phyloP scores from a whole-genome alignment of 129 eudicot species.

The Escallonia herrerae region DNA sequence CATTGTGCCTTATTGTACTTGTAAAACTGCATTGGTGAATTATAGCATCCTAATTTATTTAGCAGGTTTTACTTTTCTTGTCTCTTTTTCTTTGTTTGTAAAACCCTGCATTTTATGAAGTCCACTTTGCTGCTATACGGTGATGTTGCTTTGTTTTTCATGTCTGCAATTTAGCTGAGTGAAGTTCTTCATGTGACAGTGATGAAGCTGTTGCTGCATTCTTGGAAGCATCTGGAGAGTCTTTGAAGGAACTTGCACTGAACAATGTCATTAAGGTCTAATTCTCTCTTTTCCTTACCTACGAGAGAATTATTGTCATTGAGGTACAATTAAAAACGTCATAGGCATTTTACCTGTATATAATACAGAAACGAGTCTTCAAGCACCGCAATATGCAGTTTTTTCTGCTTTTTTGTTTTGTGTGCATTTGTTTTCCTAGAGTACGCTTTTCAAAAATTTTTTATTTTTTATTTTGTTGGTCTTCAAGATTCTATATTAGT shows the following conservation, averaged over 20 bases:
- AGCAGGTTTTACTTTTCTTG: neutral
- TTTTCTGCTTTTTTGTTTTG: too few species aligned
- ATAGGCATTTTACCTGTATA: too few species aligned
- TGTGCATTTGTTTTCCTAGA: too few species aligned
- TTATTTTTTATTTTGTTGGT: too few species aligned
- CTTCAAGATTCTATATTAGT: too few species aligned
- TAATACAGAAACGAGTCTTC: too few species aligned
- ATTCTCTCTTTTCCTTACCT: too few species aligned
- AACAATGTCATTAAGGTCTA: slow-evolving; percentile 44
- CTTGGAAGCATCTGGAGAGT: slow-evolving; percentile 55
- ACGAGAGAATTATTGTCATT: too few species aligned
- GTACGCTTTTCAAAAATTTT: too few species aligned
- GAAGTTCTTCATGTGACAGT: slow-evolving; percentile 29
- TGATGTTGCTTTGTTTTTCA: neutral
- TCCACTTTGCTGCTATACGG: neutral
- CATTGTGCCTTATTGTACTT: neutral
- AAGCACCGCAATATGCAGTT: too few species aligned
- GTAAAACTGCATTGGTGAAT: too few species aligned
- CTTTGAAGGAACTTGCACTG: slow-evolving; percentile 46
- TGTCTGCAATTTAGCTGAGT: slow-evolving; percentile 9
- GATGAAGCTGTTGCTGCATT: slow-evolving; percentile 76
- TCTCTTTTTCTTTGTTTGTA: neutral
- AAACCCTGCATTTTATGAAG: neutral
- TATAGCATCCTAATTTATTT: neutral
- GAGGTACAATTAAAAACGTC: too few species aligned